These are phyloP conservation scores for Fusarium lyarnte DNA, from an alignment of 2,329 filamentous ascomycete species.

Conservation along the genomic window DNA sequence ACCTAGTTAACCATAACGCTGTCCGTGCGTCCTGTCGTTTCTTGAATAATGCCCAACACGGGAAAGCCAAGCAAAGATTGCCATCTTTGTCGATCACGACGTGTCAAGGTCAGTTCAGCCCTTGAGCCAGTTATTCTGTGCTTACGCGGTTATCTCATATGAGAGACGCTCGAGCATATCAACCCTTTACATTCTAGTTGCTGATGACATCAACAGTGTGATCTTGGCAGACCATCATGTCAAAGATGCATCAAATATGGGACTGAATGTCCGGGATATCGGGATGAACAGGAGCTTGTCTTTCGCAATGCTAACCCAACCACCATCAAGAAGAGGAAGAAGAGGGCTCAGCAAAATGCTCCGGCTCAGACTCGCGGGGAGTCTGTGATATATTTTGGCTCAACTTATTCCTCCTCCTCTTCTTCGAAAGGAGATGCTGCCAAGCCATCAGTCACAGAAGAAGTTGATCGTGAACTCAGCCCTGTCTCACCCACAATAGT, in stretches of 20 bases:
- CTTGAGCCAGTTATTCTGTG: not conserved
- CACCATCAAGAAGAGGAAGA: slow-evolving; percentile 46
- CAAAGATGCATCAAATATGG: slow-evolving; percentile 55
- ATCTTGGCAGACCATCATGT: slow-evolving; percentile 52
- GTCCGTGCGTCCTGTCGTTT: not conserved
- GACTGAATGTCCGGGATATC: slow-evolving; percentile 52
- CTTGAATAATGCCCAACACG: slow-evolving; percentile 51
- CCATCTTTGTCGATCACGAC: slow-evolving; percentile 52
- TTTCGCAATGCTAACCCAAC: slow-evolving; percentile 50
- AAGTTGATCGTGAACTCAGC: slow-evolving; percentile 10
- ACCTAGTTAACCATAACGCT: not conserved
- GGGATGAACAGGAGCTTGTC: slow-evolving; percentile 52
- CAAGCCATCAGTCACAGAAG: slow-evolving; percentile 12
- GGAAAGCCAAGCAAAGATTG: slow-evolving; percentile 54
- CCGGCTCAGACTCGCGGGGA: not conserved
- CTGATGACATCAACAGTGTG: slow-evolving; percentile 47
- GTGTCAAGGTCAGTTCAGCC: slow-evolving; percentile 51
- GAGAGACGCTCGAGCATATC: not conserved
- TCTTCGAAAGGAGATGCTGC: slow-evolving; percentile 11
- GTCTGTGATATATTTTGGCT: slow-evolving; percentile 14
- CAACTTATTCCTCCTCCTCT: not conserved
- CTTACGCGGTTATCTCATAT: slow-evolving; percentile 8
- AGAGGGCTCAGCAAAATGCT: slow-evolving; percentile 29
- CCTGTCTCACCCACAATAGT: slow-evolving; percentile 5
- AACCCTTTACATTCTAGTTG: not conserved